Percentiles rank a stretch among this genome's conserved stretches.
Conservation (phyloP, 305 asterid genomes). For the Petunia hybrid region DNA sequence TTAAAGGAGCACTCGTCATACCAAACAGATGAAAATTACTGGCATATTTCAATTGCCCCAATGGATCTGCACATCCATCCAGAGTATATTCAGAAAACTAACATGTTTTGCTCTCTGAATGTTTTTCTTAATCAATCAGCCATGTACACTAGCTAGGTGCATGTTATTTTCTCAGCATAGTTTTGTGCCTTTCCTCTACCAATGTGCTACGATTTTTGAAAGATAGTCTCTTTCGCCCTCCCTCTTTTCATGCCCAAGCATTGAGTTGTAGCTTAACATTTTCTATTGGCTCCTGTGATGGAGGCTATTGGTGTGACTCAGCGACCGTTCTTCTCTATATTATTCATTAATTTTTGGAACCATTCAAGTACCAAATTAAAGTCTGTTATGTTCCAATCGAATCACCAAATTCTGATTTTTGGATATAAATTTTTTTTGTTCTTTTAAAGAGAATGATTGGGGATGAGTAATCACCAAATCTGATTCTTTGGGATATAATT, state of each 20-base stretch:
- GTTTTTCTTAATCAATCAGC: not conserved
- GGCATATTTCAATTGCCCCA: not conserved
- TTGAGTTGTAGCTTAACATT: not conserved
- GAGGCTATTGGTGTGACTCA: too few relatives aligned
- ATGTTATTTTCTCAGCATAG: conserved; percentile 21
- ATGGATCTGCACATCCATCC: not conserved
- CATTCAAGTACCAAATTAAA: too few relatives aligned
- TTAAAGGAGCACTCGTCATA: not conserved
- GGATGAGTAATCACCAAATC: too few relatives aligned
- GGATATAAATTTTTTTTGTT: too few relatives aligned
- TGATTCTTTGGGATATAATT: too few relatives aligned
- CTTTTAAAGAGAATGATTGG: too few relatives aligned
- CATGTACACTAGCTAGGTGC: conserved; percentile 2
- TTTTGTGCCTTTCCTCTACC: not conserved
- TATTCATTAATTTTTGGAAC: too few relatives aligned
- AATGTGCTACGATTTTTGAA: not conserved
- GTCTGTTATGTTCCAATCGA: too few relatives aligned
- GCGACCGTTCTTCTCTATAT: too few relatives aligned
- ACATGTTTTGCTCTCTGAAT: not conserved
- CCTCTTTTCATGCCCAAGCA: not conserved
- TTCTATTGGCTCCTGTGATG: too few relatives aligned
- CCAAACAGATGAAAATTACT: not conserved
- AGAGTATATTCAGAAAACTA: not conserved
- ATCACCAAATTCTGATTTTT: too few relatives aligned
- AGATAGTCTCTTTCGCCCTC: not conserved